Conservation (phyloP, 2,329 filamentous ascomycete genomes). For the Albifimbria verrucaria region DNA sequence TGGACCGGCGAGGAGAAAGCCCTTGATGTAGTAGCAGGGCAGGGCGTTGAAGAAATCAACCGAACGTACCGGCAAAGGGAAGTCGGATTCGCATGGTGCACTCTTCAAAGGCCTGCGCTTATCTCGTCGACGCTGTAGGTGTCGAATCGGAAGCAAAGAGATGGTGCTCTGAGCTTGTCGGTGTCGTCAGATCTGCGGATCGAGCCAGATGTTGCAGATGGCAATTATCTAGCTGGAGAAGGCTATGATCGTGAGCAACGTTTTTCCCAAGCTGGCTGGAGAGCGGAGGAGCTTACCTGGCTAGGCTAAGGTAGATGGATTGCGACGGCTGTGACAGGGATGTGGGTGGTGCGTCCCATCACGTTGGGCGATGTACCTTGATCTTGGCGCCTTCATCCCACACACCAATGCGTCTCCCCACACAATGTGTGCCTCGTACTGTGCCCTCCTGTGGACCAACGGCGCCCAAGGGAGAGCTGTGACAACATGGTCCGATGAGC, state of each 20-base stretch:
- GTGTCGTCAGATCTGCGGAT: too few species aligned
- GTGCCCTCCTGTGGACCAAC: not conserved
- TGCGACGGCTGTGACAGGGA: slow-evolving; percentile 4
- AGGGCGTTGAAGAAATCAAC: not conserved
- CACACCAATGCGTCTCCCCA: not conserved
- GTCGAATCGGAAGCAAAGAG: too few species aligned
- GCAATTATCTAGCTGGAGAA: not conserved
- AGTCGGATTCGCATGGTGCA: slow-evolving; percentile 75
- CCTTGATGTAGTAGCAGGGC: not conserved
- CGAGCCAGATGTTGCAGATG: too few species aligned
- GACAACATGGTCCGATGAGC: too few species aligned
- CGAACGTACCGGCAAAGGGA: slow-evolving; percentile 72
- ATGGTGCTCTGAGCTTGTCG: too few species aligned
- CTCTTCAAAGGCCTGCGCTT: not conserved
- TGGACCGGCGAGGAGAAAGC: not conserved
- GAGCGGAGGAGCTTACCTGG: slow-evolving; percentile 3
- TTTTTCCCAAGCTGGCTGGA: not conserved
- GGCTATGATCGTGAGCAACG: not conserved
- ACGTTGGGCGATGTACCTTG: not conserved
- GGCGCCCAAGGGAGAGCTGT: not conserved
- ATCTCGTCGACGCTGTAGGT: too few species aligned
- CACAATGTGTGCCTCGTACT: not conserved
- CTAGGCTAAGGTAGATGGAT: slow-evolving; percentile 3
- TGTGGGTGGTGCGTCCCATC: slow-evolving; percentile 2
- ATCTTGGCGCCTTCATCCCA: not conserved